phyloP scores from a whole-genome alignment of 805 yeast genomes.

The Sugiyamaella qingdaonensis region DNA sequence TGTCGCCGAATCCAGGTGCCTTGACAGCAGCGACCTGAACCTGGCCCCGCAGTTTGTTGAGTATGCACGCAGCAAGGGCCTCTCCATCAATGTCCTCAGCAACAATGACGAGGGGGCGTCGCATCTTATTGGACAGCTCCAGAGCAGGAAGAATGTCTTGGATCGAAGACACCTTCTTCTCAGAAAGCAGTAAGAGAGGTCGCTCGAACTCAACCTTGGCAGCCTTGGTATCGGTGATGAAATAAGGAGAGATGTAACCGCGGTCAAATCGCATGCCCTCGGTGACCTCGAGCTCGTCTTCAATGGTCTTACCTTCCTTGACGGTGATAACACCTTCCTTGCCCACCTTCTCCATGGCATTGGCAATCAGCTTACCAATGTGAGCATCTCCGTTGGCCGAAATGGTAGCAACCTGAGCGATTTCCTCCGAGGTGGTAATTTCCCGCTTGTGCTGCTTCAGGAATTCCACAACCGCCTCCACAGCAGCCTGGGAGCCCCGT shows the following conservation, averaged over 20 bases:
- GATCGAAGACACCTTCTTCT: constrained; percentile 86
- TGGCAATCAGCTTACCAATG: constrained; percentile 85
- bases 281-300: constrained; percentile 92
- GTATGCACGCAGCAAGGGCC: constrained; percentile 95
- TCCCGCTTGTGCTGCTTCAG: constrained; percentile 84
- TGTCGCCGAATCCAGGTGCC: constrained; percentile 99
- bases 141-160: constrained; percentile 90
- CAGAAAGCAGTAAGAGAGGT: constrained; percentile 82
- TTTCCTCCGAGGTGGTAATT: constrained; percentile 89
- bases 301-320: constrained; percentile 94
- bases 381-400: constrained; percentile 95
- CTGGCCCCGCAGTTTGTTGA: constrained; percentile 97
- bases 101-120: constrained; percentile 88
- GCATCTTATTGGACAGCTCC: constrained; percentile 85
- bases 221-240: constrained; percentile 84
- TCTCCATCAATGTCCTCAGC: constrained; percentile 98
- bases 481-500: constrained; percentile 96
- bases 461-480: constrained; percentile 83
- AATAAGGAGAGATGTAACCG: constrained; percentile 95
- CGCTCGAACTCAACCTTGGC: constrained; percentile 95
- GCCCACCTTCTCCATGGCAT: constrained; percentile 98
- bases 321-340: constrained; percentile 98
- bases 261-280: constrained; percentile 99
- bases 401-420: constrained; percentile 97
- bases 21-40: constrained; percentile 96